phyloP scores from a whole-genome alignment of 2,329 filamentous ascomycete genomes.

The Colletotrichum limetticola region DNA sequence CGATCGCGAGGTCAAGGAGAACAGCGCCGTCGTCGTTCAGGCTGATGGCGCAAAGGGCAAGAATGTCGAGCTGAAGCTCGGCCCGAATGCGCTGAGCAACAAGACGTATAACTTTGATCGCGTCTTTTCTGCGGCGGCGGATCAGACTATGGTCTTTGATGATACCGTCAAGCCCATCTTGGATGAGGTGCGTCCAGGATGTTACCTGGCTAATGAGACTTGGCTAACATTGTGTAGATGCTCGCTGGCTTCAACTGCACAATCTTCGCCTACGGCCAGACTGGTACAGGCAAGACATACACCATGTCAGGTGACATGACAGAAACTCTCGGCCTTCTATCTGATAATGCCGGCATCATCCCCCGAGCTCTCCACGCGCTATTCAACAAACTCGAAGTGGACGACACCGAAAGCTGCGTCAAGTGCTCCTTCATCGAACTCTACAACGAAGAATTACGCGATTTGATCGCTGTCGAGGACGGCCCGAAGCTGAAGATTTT shows the following conservation, averaged over 20 bases:
- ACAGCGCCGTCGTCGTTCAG: slow-evolving; percentile 90
- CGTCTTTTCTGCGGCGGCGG: slow-evolving; percentile 94
- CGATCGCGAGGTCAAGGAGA: slow-evolving; percentile 92
- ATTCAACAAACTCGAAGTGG: slow-evolving; percentile 84
- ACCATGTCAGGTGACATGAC: slow-evolving; percentile 99
- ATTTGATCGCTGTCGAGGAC: slow-evolving; percentile 86
- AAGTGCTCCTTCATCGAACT: slow-evolving; percentile 99
- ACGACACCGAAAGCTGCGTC: slow-evolving; percentile 85
- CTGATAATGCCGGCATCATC: slow-evolving; percentile 94
- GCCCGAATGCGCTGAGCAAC: slow-evolving; percentile 90
- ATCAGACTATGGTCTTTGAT: slow-evolving; percentile 94
- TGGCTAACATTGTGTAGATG: slow-evolving; percentile 69
- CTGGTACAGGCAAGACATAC: slow-evolving; percentile 97
- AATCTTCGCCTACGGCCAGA: slow-evolving; percentile 98
- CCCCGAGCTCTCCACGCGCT: slow-evolving; percentile 89
- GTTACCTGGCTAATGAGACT: slow-evolving; percentile 1
- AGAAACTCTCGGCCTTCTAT: slow-evolving; percentile 84
- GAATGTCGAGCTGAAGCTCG: slow-evolving; percentile 88
- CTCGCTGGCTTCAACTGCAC: slow-evolving; percentile 96
- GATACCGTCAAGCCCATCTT: slow-evolving; percentile 94
- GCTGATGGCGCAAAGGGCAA: slow-evolving; percentile 91
- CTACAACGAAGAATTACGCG: slow-evolving; percentile 96
- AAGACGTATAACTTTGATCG: slow-evolving; percentile 98
- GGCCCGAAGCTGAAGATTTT: slow-evolving; percentile 91
- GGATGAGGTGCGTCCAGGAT: slow-evolving; percentile 75